Evolutionary conservation across 2,329 filamentous ascomycete genomes (phyloP), one percentile per base, ranked within the genome.

Genomic region (Zopfia rhizophila): DNA sequence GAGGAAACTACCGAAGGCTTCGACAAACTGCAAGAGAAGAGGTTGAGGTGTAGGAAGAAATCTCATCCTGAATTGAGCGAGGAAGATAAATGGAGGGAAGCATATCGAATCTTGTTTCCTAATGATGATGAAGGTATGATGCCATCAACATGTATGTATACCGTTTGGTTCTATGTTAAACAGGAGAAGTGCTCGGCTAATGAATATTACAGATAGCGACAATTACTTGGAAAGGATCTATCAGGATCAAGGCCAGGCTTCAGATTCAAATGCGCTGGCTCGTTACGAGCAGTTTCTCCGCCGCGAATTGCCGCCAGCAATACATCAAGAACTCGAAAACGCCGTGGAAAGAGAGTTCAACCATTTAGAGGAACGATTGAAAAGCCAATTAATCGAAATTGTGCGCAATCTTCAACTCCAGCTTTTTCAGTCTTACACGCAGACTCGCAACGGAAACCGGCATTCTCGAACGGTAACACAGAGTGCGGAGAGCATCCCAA

Each of bases 21-120:
- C 21, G 37, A 47, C 25, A 47, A 41, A 11, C 21, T 29, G 5
- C 44, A 47, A 22, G 36, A 41, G 23, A 40, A 41, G 37, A 27
- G 18, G 16, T 25, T 41, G 14, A 47, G 35, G 22, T 24, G 36
- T 29, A 31, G 44, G 13, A 47, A 47, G 16, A 40, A 29, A 25
- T 6, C 29, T 11, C 28, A 35, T 22, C 11, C 24, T 12, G 24
- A 40, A 12, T 14, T 13, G 7, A 47, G 16, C 13, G 44, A 47
- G 19, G 44, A 41, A 25, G 37, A 41, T 12, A 40, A 36, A 30
- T 47, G 44, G 44, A 35, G 19, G 18, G 44, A 47, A 3, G 35
- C 41, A 29, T 47, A 47, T 30, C 44, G 44, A 4, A 37, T 41
- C 22, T n/a, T 47, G 17, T 47, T 47, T 19, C 44, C 44, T 4